These are phyloP conservation scores for Amborella trichopoda DNA, from an alignment of 164 flowering plant genomes.

Conservation along the genomic window DNA sequence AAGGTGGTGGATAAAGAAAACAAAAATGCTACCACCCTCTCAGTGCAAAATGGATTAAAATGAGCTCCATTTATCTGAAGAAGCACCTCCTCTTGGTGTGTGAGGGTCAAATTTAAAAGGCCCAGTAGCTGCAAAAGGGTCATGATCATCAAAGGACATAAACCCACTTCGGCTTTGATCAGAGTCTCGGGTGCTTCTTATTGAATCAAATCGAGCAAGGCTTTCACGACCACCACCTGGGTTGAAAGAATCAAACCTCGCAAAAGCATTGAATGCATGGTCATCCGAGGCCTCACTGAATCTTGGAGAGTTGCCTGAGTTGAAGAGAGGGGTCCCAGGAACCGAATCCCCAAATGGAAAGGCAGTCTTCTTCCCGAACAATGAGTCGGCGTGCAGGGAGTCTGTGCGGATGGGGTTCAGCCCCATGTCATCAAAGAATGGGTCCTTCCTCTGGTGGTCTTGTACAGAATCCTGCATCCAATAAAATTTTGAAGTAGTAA, in stretches of 20 bases:
- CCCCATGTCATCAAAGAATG: slow-evolving; percentile 47
- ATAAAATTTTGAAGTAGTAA: too few relatives aligned
- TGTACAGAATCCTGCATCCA: slow-evolving; percentile 49
- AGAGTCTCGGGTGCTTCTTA: slow-evolving; percentile 29
- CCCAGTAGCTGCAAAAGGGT: slow-evolving; percentile 78
- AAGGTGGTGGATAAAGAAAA: too few relatives aligned
- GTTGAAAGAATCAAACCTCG: slow-evolving; percentile 66
- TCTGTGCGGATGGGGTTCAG: slow-evolving; percentile 44
- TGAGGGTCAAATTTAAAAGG: slow-evolving; percentile 59
- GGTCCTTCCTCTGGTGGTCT: slow-evolving; percentile 31
- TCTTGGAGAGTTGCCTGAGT: slow-evolving; percentile 45
- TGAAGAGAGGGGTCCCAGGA: slow-evolving; percentile 62
- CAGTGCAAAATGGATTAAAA: too few relatives aligned
- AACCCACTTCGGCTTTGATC: slow-evolving; percentile 17
- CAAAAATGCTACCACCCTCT: too few relatives aligned
- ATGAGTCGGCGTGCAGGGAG: slow-evolving; percentile 40
- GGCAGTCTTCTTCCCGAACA: slow-evolving; percentile 27
- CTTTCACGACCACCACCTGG: slow-evolving; percentile 26
- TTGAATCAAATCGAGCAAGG: slow-evolving; percentile 45
- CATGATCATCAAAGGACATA: slow-evolving; percentile 70
- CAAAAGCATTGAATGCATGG: slow-evolving; percentile 33
- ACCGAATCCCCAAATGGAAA: slow-evolving; percentile 73
- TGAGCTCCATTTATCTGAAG: slow-evolving; percentile 50
- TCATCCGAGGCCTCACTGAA: slow-evolving; percentile 42
- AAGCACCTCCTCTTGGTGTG: slow-evolving; percentile 32